phyloP scores from a whole-genome alignment of 768 basidiomycete genomes.

The Auricularia auricula-judae region DNA sequence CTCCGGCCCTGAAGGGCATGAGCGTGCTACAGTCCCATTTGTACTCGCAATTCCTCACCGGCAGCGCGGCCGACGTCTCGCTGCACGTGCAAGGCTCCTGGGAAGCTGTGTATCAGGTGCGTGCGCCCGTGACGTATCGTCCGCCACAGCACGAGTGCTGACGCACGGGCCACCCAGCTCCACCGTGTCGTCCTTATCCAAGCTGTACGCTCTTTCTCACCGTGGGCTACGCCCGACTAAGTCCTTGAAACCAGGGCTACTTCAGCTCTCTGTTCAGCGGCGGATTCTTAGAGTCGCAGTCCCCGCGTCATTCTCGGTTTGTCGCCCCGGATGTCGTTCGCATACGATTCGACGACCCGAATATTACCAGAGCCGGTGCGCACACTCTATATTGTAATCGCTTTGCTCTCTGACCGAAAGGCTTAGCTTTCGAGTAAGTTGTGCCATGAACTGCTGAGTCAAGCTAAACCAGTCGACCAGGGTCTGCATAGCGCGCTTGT shows the following conservation, averaged over 20 bases:
- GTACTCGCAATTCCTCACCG: constrained; percentile 60
- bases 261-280: constrained; percentile 80
- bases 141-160: not conserved
- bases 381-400: not conserved
- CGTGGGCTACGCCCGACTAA: not conserved
- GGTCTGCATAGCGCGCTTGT: constrained; percentile 76
- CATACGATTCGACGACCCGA: constrained; percentile 70
- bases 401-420: constrained; percentile 8
- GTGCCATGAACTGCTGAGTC: not conserved
- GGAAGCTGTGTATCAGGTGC: constrained; percentile 53
- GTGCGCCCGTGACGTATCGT: not conserved
- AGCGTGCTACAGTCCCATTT: constrained; percentile 62
- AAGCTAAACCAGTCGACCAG: constrained; percentile 26
- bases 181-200: constrained; percentile 86
- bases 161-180: constrained; percentile 18
- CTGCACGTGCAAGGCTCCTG: constrained; percentile 57
- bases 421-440: constrained; percentile 84
- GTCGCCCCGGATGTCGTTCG: constrained; percentile 45
- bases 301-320: not conserved
- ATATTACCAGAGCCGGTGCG: constrained; percentile 80
- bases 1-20: not conserved
- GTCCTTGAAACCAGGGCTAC: constrained; percentile 47
- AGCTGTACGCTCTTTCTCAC: constrained; percentile 33
- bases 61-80: constrained; percentile 67
- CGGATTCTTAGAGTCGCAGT: constrained; percentile 56